Base-by-base conservation (phyloP, 768 basidiomycete genomes). In the Lactarius sanguifluus region DNA sequence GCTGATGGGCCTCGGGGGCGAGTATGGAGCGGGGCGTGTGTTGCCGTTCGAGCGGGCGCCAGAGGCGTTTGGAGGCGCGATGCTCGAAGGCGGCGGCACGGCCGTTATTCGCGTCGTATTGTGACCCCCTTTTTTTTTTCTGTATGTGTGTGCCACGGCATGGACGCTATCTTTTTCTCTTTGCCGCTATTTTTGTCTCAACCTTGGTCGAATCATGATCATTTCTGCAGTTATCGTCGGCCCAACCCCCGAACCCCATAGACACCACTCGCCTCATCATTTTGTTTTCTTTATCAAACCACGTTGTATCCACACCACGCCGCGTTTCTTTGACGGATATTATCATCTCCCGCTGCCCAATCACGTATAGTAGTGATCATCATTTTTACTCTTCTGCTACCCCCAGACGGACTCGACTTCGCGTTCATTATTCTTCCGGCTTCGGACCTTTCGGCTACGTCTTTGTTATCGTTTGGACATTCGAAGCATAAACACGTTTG, bases 41-140 rank as follows among this genome's bases (percentile, higher is more conserved):
- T 75, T 87, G 23, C 78, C 83, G 13, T 85, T 89, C 69, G 86
- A 88, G 70, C 77, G 80, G 59, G 78, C 85, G 2, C 81, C 83
- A 4, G 79, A 82, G 67, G 79, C 83, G 55, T 88, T 89, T 62
- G 68, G 43, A 1, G 68, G 74, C 38, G 61, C 72, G 1, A 59
- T 71, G 64, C 70, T 78, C 47, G 70, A 72, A 58, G 75, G 74
- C 32, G 77, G 75, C 3, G 75, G 76, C 45, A 76, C 77, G 10
- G 76, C 74, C 32, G 75, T 76, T 15, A 73, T 78, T 50, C 72
- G 69, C 43, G 71, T 78, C 60, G 72, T 74, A 12, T 64, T 61
- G 47, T 76, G 64, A 70, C n/a, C 30, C 7, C 30, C 23, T 8
- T 2, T 3, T 16, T 15, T 28, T 47, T 61, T 41, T 40, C n/a